Base-by-base conservation (phyloP, 805 yeast species). In the Cyberlindnera subsufficiens region DNA sequence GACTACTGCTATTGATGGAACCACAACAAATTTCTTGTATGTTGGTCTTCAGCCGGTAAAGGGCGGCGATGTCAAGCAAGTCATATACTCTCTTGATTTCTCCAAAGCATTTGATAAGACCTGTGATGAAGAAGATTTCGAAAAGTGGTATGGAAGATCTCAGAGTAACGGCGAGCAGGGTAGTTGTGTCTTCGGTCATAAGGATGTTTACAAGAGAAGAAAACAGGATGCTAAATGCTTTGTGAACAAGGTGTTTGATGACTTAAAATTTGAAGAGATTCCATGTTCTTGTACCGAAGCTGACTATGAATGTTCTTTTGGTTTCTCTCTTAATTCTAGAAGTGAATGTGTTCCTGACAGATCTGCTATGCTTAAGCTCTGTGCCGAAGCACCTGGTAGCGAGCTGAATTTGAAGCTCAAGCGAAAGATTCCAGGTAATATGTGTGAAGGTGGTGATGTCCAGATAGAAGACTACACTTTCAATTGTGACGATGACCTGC, bases 241-340 rank as follows among this genome's bases (percentile, higher is more conserved):
- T 13, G 56, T 64, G 17, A 66, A 66, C n/a, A 59, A 63, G 29
- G 44, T 60, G 3, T 68, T 60, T 39, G 64, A 64, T 20, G 74
- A 73, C 41, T 55, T 69, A 34, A 49, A 59, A 35, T 56, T 67
- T n/a, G 59, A 61, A 19, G 80, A 77, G 44, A 79, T 72, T 38
- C 65, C 76, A 10, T 88, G 96, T 61, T 63, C 64, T 8, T 88
- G 96, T 64, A 60, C 77, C 0, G 74, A 65, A 5, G 53, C 50
- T 6, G 96, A 88, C 58, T 80, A 72, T 49, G 95, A 87, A 58
- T 88, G 96, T 62, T 69, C 72, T 1, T 68, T 63, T 37, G 86
- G 83, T 3, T 79, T 76, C 49, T 44, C 51, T 2, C 62, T 49
- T 16, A 55, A 61, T 44, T 51, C 56, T 0, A 56, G 64, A 22